A percentile compares a stretch with the other conserved stretches of the same genome.
These are phyloP conservation scores for Talaromyces funiculosus DNA, from an alignment of 2,329 filamentous ascomycete genomes.

Conservation along the genomic window DNA sequence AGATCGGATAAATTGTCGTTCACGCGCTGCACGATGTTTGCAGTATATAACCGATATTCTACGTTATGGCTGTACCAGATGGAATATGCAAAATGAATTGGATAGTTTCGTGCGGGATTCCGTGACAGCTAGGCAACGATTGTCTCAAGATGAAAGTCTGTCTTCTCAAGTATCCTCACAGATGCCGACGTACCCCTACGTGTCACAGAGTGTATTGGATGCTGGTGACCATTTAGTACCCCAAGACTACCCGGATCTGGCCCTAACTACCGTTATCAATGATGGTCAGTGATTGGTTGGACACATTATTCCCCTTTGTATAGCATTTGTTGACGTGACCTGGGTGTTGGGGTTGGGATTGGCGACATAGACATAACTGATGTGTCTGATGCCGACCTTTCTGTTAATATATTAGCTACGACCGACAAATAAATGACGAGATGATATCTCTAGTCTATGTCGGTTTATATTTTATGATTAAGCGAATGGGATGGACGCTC, in stretches of 20 bases:
- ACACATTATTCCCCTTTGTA: neutral
- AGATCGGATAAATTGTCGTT: slow-evolving; percentile 29
- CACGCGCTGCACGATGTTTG: slow-evolving; percentile 30
- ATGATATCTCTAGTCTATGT: neutral
- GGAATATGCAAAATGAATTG: slow-evolving; percentile 27
- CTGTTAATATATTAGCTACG: neutral
- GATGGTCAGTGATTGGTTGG: neutral
- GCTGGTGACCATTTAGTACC: neutral
- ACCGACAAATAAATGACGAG: neutral
- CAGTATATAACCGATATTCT: slow-evolving; percentile 29
- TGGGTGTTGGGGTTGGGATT: no score
- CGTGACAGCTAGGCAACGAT: slow-evolving; percentile 18
- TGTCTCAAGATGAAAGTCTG: neutral
- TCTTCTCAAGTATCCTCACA: neutral
- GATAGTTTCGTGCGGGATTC: slow-evolving; percentile 31
- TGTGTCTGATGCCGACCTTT: neutral
- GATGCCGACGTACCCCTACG: neutral
- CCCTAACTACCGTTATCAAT: slow-evolving; percentile 1
- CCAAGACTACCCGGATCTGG: neutral
- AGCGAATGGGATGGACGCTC: neutral
- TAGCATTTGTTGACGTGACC: neutral
- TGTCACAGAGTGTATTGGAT: neutral
- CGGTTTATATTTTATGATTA: neutral
- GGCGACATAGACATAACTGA: neutral
- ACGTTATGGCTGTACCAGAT: slow-evolving; percentile 29